Base-by-base conservation (phyloP, 805 yeast species). In the Myxozyma mucilagina region DNA sequence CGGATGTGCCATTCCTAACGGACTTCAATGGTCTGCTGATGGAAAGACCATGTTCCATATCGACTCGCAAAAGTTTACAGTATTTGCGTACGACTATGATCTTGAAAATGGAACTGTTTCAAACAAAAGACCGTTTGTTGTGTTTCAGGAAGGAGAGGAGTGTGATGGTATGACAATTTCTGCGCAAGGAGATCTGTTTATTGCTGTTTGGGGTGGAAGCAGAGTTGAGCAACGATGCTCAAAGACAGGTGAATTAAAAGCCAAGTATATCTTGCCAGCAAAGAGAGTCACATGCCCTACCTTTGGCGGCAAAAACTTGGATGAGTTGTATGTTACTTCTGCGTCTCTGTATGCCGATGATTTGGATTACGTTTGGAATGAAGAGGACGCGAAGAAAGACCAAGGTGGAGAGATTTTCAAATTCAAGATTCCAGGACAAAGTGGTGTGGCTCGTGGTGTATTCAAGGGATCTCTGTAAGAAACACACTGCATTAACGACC, bases 131-230 rank as follows among this genome's bases (percentile, higher is more conserved):
- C 71, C 71, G 24, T 78, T 78, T 63, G 74, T 84, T 53, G 73
- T 78, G 14, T 68, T 79, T 32, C 73, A 69, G 60, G 74, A 61
- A 29, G 56, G 53, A 10, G 50, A 60, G 8, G 94, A 85, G 67
- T 97, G 97, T 0, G 97, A 91, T 72, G 97, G 97, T 20, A 79
- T 87, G 65, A 77, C 85, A 31, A 74, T 87, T 65, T 83, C 87
- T 45, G 73, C 68, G 3, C 71, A 72, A 24, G 86, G 84, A 8
- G 78, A 81, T 55, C 70, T 91, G 43, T 87, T 82, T 74, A 77
- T 84, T 4, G 88, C 96, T 0, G 82, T 88, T 11, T 90, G 87
- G 83, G 80, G 85, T 32, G 80, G 87, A 1, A 72, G 76, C 45
- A 71, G 81, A 24, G 84, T 90, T 9, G 79, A 85, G 49, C 83